Evolutionary conservation across 345 rosid species (phyloP).

Genomic region (Citrus australasica): DNA sequence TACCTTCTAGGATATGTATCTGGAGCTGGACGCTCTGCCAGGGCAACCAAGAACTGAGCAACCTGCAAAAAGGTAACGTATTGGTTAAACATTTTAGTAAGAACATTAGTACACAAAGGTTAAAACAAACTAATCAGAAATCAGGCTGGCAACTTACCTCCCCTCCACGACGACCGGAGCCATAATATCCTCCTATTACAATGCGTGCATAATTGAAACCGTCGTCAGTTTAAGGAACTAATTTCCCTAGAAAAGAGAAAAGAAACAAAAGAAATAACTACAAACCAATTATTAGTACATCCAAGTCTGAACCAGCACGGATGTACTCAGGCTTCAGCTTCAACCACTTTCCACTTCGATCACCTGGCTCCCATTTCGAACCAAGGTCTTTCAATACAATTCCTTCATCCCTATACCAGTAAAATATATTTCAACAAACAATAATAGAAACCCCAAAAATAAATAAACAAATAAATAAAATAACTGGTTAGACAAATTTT

Average conservation of each 20-base stretch:
- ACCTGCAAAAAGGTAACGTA: slow-evolving; percentile 38
- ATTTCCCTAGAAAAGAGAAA: slow-evolving; percentile 10
- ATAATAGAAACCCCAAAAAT: not conserved
- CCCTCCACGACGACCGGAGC: slow-evolving; percentile 96
- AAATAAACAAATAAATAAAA: not conserved
- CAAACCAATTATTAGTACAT: slow-evolving; percentile 87
- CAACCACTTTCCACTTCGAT: slow-evolving; percentile 97
- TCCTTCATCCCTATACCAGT: slow-evolving; percentile 75
- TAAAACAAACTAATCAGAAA: slow-evolving; percentile 1
- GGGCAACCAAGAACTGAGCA: slow-evolving; percentile 90
- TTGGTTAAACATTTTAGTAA: not conserved
- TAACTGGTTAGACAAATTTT: not conserved
- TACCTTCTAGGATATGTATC: slow-evolving; percentile 77
- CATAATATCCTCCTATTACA: slow-evolving; percentile 85
- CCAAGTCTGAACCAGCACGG: slow-evolving; percentile 85
- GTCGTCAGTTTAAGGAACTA: slow-evolving; percentile 4
- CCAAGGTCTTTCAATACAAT: slow-evolving; percentile 79
- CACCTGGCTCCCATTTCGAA: slow-evolving; percentile 97
- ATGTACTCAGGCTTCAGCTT: slow-evolving; percentile 92
- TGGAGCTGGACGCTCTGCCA: slow-evolving; percentile 69
- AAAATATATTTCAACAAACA: not conserved
- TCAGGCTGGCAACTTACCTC: slow-evolving; percentile 42
- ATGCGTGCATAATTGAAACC: slow-evolving; percentile 11
- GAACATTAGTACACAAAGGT: not conserved
- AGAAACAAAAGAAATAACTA: slow-evolving; percentile 7